Evolutionary conservation across 2,329 filamentous ascomycete genomes (phyloP).

Genomic region (Stachybotrys chlorohalonatus): DNA sequence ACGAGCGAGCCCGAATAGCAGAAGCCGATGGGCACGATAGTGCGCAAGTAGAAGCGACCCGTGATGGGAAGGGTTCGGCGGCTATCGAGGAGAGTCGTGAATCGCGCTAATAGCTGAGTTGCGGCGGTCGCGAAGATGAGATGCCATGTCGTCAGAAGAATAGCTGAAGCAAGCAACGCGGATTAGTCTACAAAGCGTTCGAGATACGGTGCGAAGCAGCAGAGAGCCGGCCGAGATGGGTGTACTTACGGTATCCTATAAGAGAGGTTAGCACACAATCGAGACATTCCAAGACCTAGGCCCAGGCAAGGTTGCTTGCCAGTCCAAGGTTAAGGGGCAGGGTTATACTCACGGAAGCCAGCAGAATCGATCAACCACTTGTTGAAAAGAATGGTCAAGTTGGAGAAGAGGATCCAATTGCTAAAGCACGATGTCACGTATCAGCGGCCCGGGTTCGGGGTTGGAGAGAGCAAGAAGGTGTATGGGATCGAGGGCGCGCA

Average conservation of each 20-base stretch:
- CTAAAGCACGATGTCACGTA: constrained; percentile 15
- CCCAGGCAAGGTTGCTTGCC: not conserved
- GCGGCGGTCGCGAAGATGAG: constrained; percentile 56
- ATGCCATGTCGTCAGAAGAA: constrained; percentile 60
- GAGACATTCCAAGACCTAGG: not conserved
- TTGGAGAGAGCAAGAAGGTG: not conserved
- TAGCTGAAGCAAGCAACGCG: constrained; percentile 22
- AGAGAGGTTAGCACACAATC: not conserved
- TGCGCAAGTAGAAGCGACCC: constrained; percentile 48
- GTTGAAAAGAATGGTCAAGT: constrained; percentile 82
- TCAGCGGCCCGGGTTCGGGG: not conserved
- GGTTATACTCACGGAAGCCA: constrained; percentile 38
- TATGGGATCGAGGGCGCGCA: constrained; percentile 3
- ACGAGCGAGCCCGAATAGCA: constrained; percentile 58
- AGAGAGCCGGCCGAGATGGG: not conserved
- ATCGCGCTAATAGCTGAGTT: constrained; percentile 57
- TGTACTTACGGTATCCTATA: constrained; percentile 24
- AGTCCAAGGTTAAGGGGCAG: constrained; percentile 4
- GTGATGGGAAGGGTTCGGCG: constrained; percentile 54
- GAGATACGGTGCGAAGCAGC: not conserved
- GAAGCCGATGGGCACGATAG: constrained; percentile 57
- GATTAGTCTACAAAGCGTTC: not conserved
- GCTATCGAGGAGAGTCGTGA: constrained; percentile 53
- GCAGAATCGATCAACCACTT: constrained; percentile 75
- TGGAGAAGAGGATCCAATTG: constrained; percentile 79